phyloP scores from a whole-genome alignment of 73 alveolate species.

The Diophrys appendiculata region DNA sequence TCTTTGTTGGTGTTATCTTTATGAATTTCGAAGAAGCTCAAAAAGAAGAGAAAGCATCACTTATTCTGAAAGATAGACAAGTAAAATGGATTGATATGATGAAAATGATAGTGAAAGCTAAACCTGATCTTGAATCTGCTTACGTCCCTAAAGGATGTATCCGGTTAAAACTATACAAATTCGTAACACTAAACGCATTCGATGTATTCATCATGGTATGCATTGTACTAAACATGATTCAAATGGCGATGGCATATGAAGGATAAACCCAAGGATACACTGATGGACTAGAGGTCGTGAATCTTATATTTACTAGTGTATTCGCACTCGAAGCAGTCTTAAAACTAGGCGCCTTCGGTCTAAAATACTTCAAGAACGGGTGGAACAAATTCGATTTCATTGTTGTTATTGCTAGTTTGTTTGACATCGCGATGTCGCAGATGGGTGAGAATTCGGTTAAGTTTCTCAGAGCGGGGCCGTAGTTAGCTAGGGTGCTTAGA shows the following conservation, averaged over 20 bases:
- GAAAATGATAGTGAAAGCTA: slow-evolving; percentile 60
- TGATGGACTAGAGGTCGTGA: slow-evolving; percentile 14
- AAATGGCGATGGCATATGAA: slow-evolving; percentile 85
- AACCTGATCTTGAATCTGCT: slow-evolving; percentile 54
- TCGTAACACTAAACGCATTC: slow-evolving; percentile 46
- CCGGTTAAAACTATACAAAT: neutral
- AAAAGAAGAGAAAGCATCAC: slow-evolving; percentile 47
- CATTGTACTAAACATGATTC: slow-evolving; percentile 77
- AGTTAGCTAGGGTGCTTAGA: slow-evolving; percentile 65
- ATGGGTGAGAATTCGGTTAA: slow-evolving; percentile 16
- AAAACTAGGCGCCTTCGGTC: slow-evolving; percentile 53
- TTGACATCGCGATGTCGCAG: slow-evolving; percentile 35
- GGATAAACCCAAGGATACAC: slow-evolving; percentile 45
- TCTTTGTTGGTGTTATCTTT: slow-evolving; percentile 62
- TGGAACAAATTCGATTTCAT: slow-evolving; percentile 65
- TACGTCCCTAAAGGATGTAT: slow-evolving; percentile 35
- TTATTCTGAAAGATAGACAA: slow-evolving; percentile 34
- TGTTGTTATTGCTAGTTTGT: slow-evolving; percentile 48
- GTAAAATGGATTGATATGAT: slow-evolving; percentile 63
- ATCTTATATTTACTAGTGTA: slow-evolving; percentile 38
- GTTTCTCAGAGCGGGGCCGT: slow-evolving; percentile 56
- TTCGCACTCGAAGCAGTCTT: slow-evolving; percentile 35
- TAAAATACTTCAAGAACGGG: slow-evolving; percentile 18
- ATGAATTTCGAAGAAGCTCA: slow-evolving; percentile 61
- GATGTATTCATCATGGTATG: slow-evolving; percentile 82